Conservation (phyloP, 345 rosid species). For the Geranium rotundifolium region DNA sequence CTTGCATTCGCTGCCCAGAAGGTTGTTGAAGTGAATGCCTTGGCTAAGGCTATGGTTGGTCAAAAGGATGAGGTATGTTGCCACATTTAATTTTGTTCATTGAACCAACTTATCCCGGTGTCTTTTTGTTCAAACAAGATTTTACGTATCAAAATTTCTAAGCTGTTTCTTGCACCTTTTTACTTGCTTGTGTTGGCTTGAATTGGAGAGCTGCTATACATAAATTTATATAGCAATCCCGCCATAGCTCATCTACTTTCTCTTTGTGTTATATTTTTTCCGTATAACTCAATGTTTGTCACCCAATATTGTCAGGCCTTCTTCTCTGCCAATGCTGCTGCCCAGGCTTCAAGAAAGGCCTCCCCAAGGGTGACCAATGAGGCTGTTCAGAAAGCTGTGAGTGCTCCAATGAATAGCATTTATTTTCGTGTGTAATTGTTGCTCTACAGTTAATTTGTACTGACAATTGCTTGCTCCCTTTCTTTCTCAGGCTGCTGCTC, state of each 20-base stretch:
- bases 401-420: conserved; percentile 6
- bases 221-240: too few species aligned
- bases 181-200: too few species aligned
- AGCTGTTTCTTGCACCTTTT: too few species aligned
- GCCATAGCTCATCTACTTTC: background rate
- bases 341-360: conserved; percentile 77
- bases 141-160: too few species aligned
- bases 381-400: conserved; percentile 91
- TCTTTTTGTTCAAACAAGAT: too few species aligned
- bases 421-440: too few species aligned
- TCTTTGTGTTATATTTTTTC: too few species aligned
- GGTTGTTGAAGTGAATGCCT: conserved; percentile 81
- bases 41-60: conserved; percentile 88
- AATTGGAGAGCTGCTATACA: too few species aligned
- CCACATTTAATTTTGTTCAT: too few species aligned
- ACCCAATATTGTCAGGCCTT: conserved; percentile 34
- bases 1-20: conserved; percentile 97
- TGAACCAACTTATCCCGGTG: too few species aligned
- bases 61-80: conserved; percentile 60
- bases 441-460: too few species aligned
- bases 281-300: background rate
- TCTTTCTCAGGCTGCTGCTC: conserved; percentile 69
- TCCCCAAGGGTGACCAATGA: conserved; percentile 89
- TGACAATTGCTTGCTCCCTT: too few species aligned
- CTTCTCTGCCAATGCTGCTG: conserved; percentile 72